Conservation (phyloP, 1,284 basidiomycete genomes). For the Microbotryum scabiosae region DNA sequence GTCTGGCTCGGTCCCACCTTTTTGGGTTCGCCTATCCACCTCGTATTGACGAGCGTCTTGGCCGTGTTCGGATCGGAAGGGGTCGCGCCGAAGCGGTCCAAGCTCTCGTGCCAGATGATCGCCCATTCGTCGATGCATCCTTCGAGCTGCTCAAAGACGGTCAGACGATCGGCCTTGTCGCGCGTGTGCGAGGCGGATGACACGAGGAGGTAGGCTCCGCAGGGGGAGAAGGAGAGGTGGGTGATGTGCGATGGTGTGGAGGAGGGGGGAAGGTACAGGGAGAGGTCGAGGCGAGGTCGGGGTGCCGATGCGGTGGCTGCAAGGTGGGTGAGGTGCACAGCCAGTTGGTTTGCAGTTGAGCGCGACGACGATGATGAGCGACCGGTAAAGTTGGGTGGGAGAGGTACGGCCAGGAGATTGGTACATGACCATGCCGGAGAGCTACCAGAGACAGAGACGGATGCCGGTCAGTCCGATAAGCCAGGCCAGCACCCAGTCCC, state of each 20-base stretch:
- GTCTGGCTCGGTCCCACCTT: slow-evolving; percentile 1
- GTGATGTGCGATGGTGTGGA: not conserved
- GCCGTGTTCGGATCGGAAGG: not conserved
- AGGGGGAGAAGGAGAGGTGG: slow-evolving; percentile 17
- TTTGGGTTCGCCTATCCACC: slow-evolving; percentile 24
- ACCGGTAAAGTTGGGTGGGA: not conserved
- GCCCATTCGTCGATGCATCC: slow-evolving; percentile 23
- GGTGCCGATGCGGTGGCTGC: not conserved
- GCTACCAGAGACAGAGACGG: not conserved
- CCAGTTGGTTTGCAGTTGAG: not conserved
- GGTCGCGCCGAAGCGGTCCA: slow-evolving; percentile 3
- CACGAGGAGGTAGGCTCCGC: slow-evolving; percentile 13
- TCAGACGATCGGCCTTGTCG: slow-evolving; percentile 6
- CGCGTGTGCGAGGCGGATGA: not conserved
- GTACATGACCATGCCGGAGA: slow-evolving; percentile 7
- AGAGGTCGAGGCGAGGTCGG: slow-evolving; percentile 1
- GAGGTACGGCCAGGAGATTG: slow-evolving; percentile 19
- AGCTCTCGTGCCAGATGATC: slow-evolving; percentile 14
- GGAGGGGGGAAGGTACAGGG: slow-evolving; percentile 10
- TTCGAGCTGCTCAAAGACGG: slow-evolving; percentile 21
- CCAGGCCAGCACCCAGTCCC: too few relatives aligned
- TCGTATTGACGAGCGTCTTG: slow-evolving; percentile 10
- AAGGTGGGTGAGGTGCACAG: slow-evolving; percentile 15
- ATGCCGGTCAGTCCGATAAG: too few relatives aligned
- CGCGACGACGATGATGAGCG: not conserved